Evolutionary conservation across 495 filamentous ascomycete species (phyloP).

Genomic region (Penicillium lagena): DNA sequence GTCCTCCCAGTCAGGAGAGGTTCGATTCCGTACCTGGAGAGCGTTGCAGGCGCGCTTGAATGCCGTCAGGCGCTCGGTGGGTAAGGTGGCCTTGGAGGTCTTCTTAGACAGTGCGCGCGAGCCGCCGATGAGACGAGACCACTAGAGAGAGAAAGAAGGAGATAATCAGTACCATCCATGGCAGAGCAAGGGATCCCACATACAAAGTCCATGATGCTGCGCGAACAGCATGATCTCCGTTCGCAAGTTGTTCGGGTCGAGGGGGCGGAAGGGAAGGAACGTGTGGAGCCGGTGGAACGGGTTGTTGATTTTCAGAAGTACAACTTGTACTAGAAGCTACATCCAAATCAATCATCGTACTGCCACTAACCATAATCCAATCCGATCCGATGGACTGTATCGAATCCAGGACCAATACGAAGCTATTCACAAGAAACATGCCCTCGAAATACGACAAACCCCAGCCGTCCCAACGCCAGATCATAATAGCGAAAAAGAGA

Average conservation of each 20-base stretch:
- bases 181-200: slow-evolving; percentile 4
- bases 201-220: slow-evolving; percentile 36
- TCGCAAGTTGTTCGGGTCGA: slow-evolving; percentile 10
- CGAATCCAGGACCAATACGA: too few species aligned
- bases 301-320: too few species aligned
- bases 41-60: slow-evolving; percentile 87
- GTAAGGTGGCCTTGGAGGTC: slow-evolving; percentile 62
- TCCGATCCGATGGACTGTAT: too few species aligned
- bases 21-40: slow-evolving; percentile 56
- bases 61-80: slow-evolving; percentile 76
- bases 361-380: too few species aligned
- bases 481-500: slow-evolving; percentile 2
- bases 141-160: slow-evolving; percentile 39
- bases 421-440: slow-evolving; percentile 26
- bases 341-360: too few species aligned
- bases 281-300: slow-evolving; percentile 15
- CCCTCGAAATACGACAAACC: slow-evolving; percentile 19
- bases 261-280: background rate
- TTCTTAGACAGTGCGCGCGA: slow-evolving; percentile 54
- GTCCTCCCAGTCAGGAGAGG: background rate
- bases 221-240: slow-evolving; percentile 27
- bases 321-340: too few species aligned
- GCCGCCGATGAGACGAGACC: slow-evolving; percentile 85
- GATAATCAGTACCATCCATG: slow-evolving; percentile 9
- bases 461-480: slow-evolving; percentile 26